A percentile compares a stretch with the other conserved stretches of the same genome.
Conservation (phyloP, 805 yeast genomes). For the Teunomyces kruisii region DNA sequence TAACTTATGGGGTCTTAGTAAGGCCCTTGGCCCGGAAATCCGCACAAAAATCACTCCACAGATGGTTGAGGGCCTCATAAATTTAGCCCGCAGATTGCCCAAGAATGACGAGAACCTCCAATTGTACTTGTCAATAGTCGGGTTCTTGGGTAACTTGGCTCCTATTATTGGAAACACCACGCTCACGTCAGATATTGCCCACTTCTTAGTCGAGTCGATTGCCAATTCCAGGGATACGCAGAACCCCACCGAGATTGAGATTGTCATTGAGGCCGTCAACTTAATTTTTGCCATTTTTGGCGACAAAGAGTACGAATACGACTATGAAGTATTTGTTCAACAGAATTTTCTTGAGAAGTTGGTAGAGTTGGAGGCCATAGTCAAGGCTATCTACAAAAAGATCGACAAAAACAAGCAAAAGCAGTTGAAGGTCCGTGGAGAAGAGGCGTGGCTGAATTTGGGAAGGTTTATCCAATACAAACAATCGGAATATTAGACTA, state of each 20-base stretch:
- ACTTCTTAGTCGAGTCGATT: slow-evolving; percentile 18
- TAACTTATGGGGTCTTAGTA: slow-evolving; percentile 39
- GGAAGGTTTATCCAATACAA: slow-evolving; percentile 81
- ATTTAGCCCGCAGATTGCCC: slow-evolving; percentile 9
- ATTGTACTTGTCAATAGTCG: slow-evolving; percentile 38
- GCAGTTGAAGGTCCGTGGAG: slow-evolving; percentile 59
- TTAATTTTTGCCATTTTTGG: slow-evolving; percentile 76
- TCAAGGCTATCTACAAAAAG: slow-evolving; percentile 55
- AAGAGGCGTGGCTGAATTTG: slow-evolving; percentile 65
- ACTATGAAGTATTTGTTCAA: slow-evolving; percentile 62
- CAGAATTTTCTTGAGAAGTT: slow-evolving; percentile 47
- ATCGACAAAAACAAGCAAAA: slow-evolving; percentile 65
- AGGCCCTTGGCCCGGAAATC: slow-evolving; percentile 35
- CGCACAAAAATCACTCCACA: slow-evolving; percentile 22
- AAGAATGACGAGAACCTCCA: slow-evolving; percentile 8
- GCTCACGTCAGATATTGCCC: slow-evolving; percentile 45
- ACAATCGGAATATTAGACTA: slow-evolving; percentile 18
- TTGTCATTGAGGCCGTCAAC: slow-evolving; percentile 61
- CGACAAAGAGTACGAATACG: slow-evolving; percentile 68
- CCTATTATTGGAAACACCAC: slow-evolving; percentile 44
- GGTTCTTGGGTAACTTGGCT: slow-evolving; percentile 54
- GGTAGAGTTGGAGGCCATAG: slow-evolving; percentile 41
- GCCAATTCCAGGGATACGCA: slow-evolving; percentile 3
- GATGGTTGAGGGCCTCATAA: slow-evolving; percentile 26
- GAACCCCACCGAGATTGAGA: slow-evolving; percentile 25